phyloP scores from a whole-genome alignment of 2,329 filamentous ascomycete species.

The Pestalotiopsis sp. region DNA sequence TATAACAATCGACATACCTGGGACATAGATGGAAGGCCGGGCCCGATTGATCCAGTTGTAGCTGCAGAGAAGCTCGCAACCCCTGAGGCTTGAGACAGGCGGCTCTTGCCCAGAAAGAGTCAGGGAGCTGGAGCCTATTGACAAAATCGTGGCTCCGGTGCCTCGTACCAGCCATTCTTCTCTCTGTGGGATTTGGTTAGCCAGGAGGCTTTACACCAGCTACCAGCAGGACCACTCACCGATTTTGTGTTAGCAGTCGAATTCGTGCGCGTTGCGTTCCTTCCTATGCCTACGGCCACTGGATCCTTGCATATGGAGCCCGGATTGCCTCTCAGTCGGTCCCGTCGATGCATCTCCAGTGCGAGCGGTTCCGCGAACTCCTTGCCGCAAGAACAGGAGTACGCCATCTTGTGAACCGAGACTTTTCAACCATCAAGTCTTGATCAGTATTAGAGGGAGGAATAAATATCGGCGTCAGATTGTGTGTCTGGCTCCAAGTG shows the following conservation, averaged over 20 bases:
- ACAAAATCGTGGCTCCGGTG: neutral
- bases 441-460: neutral
- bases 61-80: slow-evolving; percentile 17
- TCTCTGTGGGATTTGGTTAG: neutral
- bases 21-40: neutral
- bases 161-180: neutral
- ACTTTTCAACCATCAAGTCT: neutral
- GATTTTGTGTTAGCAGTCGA: neutral
- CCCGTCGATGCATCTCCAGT: neutral
- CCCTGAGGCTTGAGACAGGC: slow-evolving; percentile 9
- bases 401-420: neutral
- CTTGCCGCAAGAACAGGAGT: neutral
- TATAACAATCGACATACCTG: neutral
- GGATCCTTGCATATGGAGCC: neutral
- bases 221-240: neutral
- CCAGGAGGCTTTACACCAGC: neutral
- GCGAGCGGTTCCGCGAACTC: neutral
- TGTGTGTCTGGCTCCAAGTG: neutral
- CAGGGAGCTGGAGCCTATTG: neutral
- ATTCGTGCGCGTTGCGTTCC: neutral
- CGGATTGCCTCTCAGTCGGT: neutral
- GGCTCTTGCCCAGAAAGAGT: neutral
- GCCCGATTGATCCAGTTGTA: slow-evolving; percentile 14
- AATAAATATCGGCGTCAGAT: neutral
- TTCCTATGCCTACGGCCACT: neutral